Conservation (phyloP, 2,329 filamentous ascomycete genomes). For the Albophoma yamanashiensis region DNA sequence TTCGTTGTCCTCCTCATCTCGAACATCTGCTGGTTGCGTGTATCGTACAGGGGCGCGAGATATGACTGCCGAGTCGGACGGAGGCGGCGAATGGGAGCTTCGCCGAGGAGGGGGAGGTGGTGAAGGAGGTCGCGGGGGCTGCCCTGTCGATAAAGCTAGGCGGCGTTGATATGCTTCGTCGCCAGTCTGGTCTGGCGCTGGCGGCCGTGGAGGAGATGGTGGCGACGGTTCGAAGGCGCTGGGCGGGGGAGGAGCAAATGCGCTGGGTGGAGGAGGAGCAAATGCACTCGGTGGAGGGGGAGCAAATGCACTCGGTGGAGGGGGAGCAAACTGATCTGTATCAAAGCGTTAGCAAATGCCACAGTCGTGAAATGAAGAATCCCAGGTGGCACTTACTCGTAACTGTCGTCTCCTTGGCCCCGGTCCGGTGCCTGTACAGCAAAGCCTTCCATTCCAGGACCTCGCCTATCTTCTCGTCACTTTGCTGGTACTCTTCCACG, state of each 20-base stretch:
- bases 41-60: slow-evolving; percentile 73
- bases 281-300: slow-evolving; percentile 40
- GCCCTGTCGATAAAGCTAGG: slow-evolving; percentile 41
- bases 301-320: slow-evolving; percentile 29
- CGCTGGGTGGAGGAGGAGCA: slow-evolving; percentile 25
- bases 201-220: slow-evolving; percentile 30
- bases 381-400: slow-evolving; percentile 18
- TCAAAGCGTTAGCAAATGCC: background rate
- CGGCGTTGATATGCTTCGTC: slow-evolving; percentile 61
- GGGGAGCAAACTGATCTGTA: slow-evolving; percentile 1
- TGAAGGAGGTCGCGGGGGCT: slow-evolving; percentile 21
- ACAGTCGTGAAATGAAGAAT: background rate
- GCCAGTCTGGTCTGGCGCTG: slow-evolving; percentile 49
- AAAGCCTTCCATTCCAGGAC: slow-evolving; percentile 77
- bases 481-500: slow-evolving; percentile 73
- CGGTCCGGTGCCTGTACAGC: slow-evolving; percentile 57
- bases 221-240: slow-evolving; percentile 49
- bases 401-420: slow-evolving; percentile 19
- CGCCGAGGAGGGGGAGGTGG: slow-evolving; percentile 6
- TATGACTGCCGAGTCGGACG: slow-evolving; percentile 48
- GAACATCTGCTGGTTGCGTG: slow-evolving; percentile 16
- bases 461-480: slow-evolving; percentile 73
- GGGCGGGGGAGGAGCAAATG: slow-evolving; percentile 48
- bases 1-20: slow-evolving; percentile 28
- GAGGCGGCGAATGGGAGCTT: slow-evolving; percentile 23